A percentile compares a stretch with the other conserved stretches of the same genome.
These are phyloP conservation scores for Phyllosticta ampelicida DNA, from an alignment of 2,329 filamentous ascomycete genomes.

Conservation along the genomic window DNA sequence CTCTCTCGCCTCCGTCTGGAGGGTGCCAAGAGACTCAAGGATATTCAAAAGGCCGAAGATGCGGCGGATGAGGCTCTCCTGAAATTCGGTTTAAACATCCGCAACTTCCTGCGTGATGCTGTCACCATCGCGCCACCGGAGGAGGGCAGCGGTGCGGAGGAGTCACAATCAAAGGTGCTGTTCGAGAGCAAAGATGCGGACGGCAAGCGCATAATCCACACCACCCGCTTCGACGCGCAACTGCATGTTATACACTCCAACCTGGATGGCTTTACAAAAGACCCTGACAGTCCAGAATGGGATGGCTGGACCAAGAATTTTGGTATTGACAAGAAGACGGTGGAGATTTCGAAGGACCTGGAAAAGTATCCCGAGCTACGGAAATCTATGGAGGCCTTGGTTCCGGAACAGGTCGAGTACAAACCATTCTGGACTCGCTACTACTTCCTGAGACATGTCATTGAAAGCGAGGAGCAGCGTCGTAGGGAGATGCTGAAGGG, in stretches of 20 bases:
- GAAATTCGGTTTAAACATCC: slow-evolving; percentile 80
- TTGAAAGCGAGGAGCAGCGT: slow-evolving; percentile 85
- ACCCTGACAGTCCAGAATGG: slow-evolving; percentile 68
- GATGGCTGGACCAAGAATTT: slow-evolving; percentile 62
- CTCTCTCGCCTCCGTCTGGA: slow-evolving; percentile 66
- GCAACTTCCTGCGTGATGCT: slow-evolving; percentile 82
- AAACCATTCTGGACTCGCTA: slow-evolving; percentile 86
- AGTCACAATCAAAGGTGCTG: slow-evolving; percentile 50
- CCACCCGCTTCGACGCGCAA: slow-evolving; percentile 88
- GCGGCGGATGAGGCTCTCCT: slow-evolving; percentile 91
- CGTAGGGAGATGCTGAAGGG: slow-evolving; percentile 85
- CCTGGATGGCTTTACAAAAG: slow-evolving; percentile 66
- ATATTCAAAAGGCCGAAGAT: slow-evolving; percentile 86
- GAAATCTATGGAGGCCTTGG: slow-evolving; percentile 84
- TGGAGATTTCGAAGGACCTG: slow-evolving; percentile 68
- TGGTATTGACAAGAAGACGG: slow-evolving; percentile 73
- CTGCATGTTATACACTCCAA: slow-evolving; percentile 89
- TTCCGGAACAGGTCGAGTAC: slow-evolving; percentile 89
- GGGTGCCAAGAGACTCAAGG: slow-evolving; percentile 72
- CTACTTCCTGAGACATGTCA: slow-evolving; percentile 85
- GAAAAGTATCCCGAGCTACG: slow-evolving; percentile 79
- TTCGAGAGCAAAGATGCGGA: slow-evolving; percentile 89
- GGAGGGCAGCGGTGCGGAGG: slow-evolving; percentile 28
- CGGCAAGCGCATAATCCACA: slow-evolving; percentile 89
- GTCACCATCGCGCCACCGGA: slow-evolving; percentile 73